Conservation (phyloP, 495 filamentous ascomycete genomes). For the Neurospora sp. region DNA sequence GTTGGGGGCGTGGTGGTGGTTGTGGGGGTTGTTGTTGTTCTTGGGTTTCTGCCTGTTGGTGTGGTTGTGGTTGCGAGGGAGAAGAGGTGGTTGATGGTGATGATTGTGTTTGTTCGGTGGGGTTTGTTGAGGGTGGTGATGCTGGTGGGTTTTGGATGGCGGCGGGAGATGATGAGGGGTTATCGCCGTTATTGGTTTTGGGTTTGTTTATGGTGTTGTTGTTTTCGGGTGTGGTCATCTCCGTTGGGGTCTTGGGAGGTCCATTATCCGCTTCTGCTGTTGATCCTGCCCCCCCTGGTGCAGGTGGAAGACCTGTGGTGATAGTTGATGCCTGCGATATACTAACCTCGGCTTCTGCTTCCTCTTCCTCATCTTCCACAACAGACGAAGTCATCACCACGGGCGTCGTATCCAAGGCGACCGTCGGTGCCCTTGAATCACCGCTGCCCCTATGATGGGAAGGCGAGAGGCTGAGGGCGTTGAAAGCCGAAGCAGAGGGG, state of each 20-base stretch:
- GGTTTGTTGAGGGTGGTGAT: not conserved
- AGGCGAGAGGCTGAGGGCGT: conserved; percentile 6
- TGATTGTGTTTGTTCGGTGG: not conserved
- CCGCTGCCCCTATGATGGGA: conserved; percentile 11
- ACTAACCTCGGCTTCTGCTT: not conserved
- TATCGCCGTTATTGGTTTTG: no score
- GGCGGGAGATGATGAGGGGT: not conserved
- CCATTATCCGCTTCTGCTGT: not conserved
- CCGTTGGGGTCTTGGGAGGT: not conserved
- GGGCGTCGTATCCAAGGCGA: conserved; percentile 24
- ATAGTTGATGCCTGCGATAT: not conserved
- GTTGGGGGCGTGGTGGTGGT: not conserved
- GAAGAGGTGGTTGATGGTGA: not conserved
- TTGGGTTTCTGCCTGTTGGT: not conserved
- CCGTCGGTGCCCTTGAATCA: conserved; percentile 13
- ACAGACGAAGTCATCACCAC: conserved; percentile 22
- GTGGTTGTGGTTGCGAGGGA: not conserved
- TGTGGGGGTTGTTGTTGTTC: not conserved
- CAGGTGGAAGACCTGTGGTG: not conserved
- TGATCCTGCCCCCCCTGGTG: conserved; percentile 9
- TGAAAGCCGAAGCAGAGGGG: not conserved
- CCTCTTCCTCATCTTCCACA: conserved; percentile 16
- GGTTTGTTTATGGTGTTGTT: no score
- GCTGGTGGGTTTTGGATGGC: not conserved
- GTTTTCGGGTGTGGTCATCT: not conserved